Conservation (phyloP, 805 yeast genomes). For the Blastobotrys muscicola region DNA sequence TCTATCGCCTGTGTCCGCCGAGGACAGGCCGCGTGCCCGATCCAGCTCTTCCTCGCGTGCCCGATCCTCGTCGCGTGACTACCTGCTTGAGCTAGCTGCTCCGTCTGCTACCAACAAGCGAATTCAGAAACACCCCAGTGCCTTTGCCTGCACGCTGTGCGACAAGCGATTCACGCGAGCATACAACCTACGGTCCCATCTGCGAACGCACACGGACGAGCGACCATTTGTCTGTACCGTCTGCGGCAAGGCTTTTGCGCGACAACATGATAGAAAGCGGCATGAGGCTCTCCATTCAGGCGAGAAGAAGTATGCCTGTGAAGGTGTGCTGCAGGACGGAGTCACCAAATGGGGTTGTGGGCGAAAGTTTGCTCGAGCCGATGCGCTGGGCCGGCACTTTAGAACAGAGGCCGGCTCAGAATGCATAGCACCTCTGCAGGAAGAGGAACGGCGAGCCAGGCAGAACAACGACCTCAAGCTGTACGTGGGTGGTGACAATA, state of each 20-base stretch:
- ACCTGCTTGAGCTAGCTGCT: conserved; percentile 57
- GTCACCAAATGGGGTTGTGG: conserved; percentile 66
- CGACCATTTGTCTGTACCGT: conserved; percentile 58
- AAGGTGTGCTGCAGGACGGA: conserved; percentile 50
- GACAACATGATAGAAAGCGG: conserved; percentile 67
- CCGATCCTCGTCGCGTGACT: conserved; percentile 32
- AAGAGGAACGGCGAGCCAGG: conserved; percentile 35
- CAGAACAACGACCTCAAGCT: background rate
- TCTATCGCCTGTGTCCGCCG: conserved; percentile 5
- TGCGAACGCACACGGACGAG: conserved; percentile 74
- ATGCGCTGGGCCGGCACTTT: conserved; percentile 68
- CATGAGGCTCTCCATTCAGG: conserved; percentile 73
- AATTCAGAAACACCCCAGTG: conserved; percentile 61
- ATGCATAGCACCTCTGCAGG: conserved; percentile 57
- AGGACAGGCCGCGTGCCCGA: conserved; percentile 1
- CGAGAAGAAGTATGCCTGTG: conserved; percentile 57
- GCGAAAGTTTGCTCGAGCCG: conserved; percentile 63
- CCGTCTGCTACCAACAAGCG: conserved; percentile 45
- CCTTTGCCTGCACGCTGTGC: conserved; percentile 71
- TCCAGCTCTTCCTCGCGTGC: conserved; percentile 3
- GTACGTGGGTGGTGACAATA: conserved; percentile 7
- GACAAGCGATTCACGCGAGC: conserved; percentile 86
- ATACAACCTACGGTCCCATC: conserved; percentile 83
- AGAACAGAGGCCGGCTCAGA: conserved; percentile 65
- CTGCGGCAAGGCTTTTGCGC: conserved; percentile 62